phyloP scores from a whole-genome alignment of 2,329 filamentous ascomycete species.

The Spiromastix sp. region DNA sequence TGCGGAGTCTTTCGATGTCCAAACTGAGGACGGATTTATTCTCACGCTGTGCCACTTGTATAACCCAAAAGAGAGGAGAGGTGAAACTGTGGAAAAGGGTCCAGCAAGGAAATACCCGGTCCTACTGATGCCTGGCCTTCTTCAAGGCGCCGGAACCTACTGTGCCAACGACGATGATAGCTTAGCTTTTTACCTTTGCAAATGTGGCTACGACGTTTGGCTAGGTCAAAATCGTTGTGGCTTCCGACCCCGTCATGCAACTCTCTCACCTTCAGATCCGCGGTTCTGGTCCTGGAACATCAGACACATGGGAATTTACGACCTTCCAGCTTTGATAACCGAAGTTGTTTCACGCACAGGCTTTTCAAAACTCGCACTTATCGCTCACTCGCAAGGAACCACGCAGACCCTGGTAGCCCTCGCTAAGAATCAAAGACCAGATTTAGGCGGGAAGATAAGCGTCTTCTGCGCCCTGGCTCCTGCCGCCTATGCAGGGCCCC shows the following conservation, averaged over 20 bases:
- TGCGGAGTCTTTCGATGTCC: conserved; percentile 69
- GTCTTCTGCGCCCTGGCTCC: conserved; percentile 89
- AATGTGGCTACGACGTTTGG: conserved; percentile 91
- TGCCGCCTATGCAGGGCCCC: conserved; percentile 76
- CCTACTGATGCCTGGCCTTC: conserved; percentile 74
- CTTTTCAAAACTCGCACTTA: conserved; percentile 70
- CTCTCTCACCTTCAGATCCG: conserved; percentile 63
- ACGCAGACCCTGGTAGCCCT: conserved; percentile 80
- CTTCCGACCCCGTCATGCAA: conserved; percentile 64
- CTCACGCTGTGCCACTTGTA: conserved; percentile 84
- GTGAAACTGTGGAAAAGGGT: conserved; percentile 50
- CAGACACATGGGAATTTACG: conserved; percentile 82
- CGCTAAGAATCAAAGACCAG: conserved; percentile 80
- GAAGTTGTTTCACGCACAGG: conserved; percentile 73
- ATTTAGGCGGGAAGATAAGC: conserved; percentile 69
- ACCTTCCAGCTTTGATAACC: conserved; percentile 70
- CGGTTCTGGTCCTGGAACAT: conserved; percentile 98
- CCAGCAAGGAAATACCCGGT: conserved; percentile 60
- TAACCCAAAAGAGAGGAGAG: conserved; percentile 68
- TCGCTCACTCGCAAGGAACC: conserved; percentile 85
- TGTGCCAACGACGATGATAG: conserved; percentile 85
- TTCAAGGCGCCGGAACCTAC: conserved; percentile 81
- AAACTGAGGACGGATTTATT: conserved; percentile 90
- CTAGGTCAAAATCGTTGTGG: conserved; percentile 89
- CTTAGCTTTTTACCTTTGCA: conserved; percentile 83